Evolutionary conservation across 2,329 filamentous ascomycete genomes (phyloP).

Genomic region (Verticillium zaregamsianum): DNA sequence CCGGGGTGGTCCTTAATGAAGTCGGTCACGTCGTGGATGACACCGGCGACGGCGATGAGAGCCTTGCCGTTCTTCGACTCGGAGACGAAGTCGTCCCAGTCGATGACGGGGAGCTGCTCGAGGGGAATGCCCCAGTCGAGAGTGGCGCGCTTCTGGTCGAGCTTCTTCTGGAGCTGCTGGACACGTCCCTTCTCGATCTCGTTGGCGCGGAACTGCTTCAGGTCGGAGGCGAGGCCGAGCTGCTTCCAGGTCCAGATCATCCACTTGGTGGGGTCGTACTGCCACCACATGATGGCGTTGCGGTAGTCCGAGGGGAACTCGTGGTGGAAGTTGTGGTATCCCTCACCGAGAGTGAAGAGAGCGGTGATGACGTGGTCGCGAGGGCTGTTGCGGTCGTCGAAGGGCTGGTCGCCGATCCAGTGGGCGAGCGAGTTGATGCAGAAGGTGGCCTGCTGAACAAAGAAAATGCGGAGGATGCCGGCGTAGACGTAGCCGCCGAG

Average conservation of each 20-base stretch:
- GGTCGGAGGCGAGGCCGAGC: conserved; percentile 76
- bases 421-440: conserved; percentile 89
- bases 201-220: conserved; percentile 88
- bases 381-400: conserved; percentile 88
- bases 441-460: conserved; percentile 89
- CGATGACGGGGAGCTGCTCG: conserved; percentile 78
- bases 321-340: conserved; percentile 95
- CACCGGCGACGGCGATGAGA: conserved; percentile 74
- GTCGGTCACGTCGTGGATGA: conserved; percentile 78
- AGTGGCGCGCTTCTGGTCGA: conserved; percentile 76
- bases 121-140: conserved; percentile 86
- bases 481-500: conserved; percentile 78
- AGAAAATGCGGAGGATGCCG: conserved; percentile 81
- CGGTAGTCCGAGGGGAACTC: conserved; percentile 92
- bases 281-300: conserved; percentile 86
- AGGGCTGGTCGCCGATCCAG: conserved; percentile 89
- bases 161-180: conserved; percentile 88
- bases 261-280: conserved; percentile 90
- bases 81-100: conserved; percentile 81
- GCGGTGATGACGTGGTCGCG: conserved; percentile 85
- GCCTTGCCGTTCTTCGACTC: conserved; percentile 74
- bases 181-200: conserved; percentile 90
- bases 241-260: conserved; percentile 81
- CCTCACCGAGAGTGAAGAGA: conserved; percentile 79
- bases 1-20: conserved; percentile 91